Percentiles rank a stretch among this genome's conserved stretches.
Conservation (phyloP, 352 stramenopile species). For the Globisporangium irregulare region DNA sequence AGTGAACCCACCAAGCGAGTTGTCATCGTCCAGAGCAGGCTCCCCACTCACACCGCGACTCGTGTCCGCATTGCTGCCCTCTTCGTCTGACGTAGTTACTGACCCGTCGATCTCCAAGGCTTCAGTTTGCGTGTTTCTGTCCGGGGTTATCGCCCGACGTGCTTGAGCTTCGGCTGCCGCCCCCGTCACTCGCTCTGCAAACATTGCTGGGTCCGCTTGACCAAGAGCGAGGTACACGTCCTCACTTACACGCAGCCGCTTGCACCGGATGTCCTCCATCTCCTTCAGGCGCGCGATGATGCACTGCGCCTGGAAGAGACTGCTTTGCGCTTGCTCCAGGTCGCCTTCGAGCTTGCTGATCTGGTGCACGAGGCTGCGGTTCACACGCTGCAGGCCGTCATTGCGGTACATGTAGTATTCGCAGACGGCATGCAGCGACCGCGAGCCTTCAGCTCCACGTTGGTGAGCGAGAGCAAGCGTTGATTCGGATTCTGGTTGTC, state of each 20-base stretch:
- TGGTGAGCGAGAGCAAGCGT: background rate
- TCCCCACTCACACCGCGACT: too few relatives aligned
- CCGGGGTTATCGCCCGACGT: background rate
- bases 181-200: background rate
- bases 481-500: background rate
- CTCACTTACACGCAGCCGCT: background rate
- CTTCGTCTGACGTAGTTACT: background rate
- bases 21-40: background rate
- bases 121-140: background rate
- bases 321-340: background rate
- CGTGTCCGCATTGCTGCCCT: background rate
- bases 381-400: conserved; percentile 10
- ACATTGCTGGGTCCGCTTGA: conserved; percentile 1
- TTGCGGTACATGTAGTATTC: conserved; percentile 15
- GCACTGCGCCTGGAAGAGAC: conserved; percentile 15
- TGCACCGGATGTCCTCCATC: conserved; percentile 6
- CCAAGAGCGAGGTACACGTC: background rate
- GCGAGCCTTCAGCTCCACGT: background rate
- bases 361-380: conserved; percentile 16
- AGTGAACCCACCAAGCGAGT: background rate
- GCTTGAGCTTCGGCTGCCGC: background rate
- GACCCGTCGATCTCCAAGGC: background rate
- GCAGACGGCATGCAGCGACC: conserved; percentile 1
- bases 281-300: conserved; percentile 16
- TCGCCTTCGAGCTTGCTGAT: conserved; percentile 14